Conservation (phyloP, 352 stramenopile genomes). For the Pythium sukuiense region DNA sequence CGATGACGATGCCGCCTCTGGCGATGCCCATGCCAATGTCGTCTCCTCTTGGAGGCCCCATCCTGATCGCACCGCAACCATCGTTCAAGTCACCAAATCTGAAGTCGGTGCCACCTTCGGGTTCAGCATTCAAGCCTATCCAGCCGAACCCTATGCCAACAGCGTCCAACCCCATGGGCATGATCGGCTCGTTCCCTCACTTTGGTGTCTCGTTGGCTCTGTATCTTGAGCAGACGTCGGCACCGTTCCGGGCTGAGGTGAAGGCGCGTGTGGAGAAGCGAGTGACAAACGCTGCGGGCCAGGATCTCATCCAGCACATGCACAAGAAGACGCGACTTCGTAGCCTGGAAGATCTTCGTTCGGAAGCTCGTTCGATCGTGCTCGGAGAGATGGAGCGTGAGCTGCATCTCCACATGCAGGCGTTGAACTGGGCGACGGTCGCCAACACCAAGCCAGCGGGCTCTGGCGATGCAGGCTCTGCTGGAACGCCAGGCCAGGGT, state of each 20-base stretch:
- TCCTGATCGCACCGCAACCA: slow-evolving; percentile 30
- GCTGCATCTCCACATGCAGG: slow-evolving; percentile 71
- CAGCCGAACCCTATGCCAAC: slow-evolving; percentile 80
- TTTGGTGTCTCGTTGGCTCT: slow-evolving; percentile 66
- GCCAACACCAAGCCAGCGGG: slow-evolving; percentile 13
- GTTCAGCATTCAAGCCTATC: slow-evolving; percentile 45
- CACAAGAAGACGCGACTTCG: slow-evolving; percentile 81
- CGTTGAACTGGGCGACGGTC: slow-evolving; percentile 60
- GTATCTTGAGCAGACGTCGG: slow-evolving; percentile 74
- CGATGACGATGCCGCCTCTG: slow-evolving; percentile 3
- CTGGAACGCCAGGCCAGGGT: not conserved
- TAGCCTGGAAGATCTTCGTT: slow-evolving; percentile 64
- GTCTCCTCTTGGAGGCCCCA: slow-evolving; percentile 10
- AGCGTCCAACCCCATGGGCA: slow-evolving; percentile 63
- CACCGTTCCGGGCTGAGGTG: slow-evolving; percentile 63
- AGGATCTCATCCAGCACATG: slow-evolving; percentile 81
- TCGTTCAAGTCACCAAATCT: slow-evolving; percentile 14
- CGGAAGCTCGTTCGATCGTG: slow-evolving; percentile 60
- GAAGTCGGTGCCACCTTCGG: slow-evolving; percentile 4
- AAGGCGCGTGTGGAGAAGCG: slow-evolving; percentile 77
- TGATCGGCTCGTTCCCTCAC: slow-evolving; percentile 55
- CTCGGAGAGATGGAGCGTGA: slow-evolving; percentile 74
- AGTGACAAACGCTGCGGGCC: slow-evolving; percentile 64
- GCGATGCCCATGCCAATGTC: slow-evolving; percentile 10
- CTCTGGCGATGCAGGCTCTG: not conserved